Conservation (phyloP, 768 basidiomycete genomes). For the Amyloporia xantha region DNA sequence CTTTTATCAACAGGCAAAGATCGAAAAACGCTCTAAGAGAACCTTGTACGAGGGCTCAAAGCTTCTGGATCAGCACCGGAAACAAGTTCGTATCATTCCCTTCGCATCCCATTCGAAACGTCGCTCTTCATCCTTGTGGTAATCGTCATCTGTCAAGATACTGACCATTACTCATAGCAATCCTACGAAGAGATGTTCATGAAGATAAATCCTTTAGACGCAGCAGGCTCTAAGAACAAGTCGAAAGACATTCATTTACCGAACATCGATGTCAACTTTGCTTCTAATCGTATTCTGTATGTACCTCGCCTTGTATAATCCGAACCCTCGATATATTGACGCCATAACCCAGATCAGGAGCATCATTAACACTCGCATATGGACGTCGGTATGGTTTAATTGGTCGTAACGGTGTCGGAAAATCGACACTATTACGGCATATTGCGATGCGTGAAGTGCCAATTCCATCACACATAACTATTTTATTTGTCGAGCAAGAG, state of each 20-base stretch:
- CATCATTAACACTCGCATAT: conserved; percentile 79
- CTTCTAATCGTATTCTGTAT: conserved; percentile 87
- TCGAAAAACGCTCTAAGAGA: conserved; percentile 87
- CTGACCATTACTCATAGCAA: conserved; percentile 61
- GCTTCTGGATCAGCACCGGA: conserved; percentile 84
- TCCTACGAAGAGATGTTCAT: conserved; percentile 98
- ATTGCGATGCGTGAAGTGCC: conserved; percentile 94
- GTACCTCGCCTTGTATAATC: conserved; percentile 11
- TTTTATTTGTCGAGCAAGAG: conserved; percentile 98
- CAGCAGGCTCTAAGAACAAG: conserved; percentile 81
- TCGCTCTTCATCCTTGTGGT: neutral
- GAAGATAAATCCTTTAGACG: conserved; percentile 96
- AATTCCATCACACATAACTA: conserved; percentile 91
- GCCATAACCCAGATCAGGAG: conserved; percentile 54
- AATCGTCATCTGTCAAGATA: conserved; percentile 2
- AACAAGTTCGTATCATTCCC: conserved; percentile 50
- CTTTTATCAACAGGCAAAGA: conserved; percentile 63
- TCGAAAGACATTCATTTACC: conserved; percentile 95
- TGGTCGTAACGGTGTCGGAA: conserved; percentile 77
- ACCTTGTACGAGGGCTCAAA: conserved; percentile 97
- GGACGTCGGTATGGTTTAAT: conserved; percentile 90
- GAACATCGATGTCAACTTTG: conserved; percentile 94
- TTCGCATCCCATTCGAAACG: no score
- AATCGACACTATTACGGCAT: conserved; percentile 91
- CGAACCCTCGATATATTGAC: conserved; percentile 4